A percentile compares a stretch with the other conserved stretches of the same genome.
phyloP scores from a whole-genome alignment of 2,329 filamentous ascomycete genomes.

The Amauroascus verrucosus region DNA sequence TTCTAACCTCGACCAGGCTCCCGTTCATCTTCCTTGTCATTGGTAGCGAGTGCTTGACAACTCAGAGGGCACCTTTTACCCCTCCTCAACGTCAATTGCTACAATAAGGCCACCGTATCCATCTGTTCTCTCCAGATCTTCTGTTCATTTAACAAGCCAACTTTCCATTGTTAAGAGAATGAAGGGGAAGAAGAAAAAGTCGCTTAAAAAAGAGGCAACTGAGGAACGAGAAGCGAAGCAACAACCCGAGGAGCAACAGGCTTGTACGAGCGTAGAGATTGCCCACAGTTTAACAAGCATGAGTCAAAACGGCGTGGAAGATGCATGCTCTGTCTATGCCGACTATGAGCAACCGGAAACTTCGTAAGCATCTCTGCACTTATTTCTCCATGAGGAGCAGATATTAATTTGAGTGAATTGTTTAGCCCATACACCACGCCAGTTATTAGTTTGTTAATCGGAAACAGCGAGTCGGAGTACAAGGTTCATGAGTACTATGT shows the following conservation, averaged over 20 bases:
- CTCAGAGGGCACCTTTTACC: not conserved
- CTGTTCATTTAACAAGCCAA: not conserved
- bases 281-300: not conserved
- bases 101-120: not conserved
- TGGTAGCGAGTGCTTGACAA: not conserved
- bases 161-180: too few species aligned
- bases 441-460: not conserved
- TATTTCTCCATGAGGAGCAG: not conserved
- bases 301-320: not conserved
- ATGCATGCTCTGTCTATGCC: not conserved
- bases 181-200: not conserved
- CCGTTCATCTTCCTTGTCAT: not conserved
- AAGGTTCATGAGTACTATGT: not conserved
- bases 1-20: not conserved
- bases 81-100: not conserved
- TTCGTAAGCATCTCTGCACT: not conserved
- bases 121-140: not conserved
- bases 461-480: not conserved
- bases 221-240: too few species aligned
- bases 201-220: too few species aligned
- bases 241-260: too few species aligned
- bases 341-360: not conserved
- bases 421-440: slow-evolving; percentile 9
- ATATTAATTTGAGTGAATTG: not conserved
- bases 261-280: not conserved